Percentiles rank a stretch among this genome's conserved stretches.
These are phyloP conservation scores for Sarocladium brachiariae DNA, from an alignment of 2,329 filamentous ascomycete species.

Conservation along the genomic window DNA sequence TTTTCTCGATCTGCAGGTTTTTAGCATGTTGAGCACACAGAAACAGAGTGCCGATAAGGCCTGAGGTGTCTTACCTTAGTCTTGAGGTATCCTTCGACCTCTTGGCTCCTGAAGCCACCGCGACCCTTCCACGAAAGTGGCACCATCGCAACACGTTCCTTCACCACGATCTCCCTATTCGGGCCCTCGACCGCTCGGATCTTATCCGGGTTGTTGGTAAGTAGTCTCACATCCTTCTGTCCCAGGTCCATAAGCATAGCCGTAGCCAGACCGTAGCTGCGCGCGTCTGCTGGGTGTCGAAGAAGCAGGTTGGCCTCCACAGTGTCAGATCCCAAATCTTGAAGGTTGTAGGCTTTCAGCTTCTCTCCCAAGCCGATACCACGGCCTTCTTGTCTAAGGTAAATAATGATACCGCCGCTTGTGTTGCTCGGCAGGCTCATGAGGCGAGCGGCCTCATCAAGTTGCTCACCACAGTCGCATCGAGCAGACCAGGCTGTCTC, in stretches of 20 bases:
- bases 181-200: conserved; percentile 90
- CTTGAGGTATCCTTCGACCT: conserved; percentile 89
- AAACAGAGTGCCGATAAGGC: neutral
- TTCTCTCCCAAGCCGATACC: conserved; percentile 94
- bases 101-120: conserved; percentile 75
- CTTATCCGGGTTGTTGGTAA: conserved; percentile 98
- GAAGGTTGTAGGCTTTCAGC: conserved; percentile 94
- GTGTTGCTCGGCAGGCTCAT: conserved; percentile 67
- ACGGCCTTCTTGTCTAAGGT: conserved; percentile 89
- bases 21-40: conserved; percentile 15
- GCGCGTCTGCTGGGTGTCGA: conserved; percentile 86
- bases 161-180: conserved; percentile 78
- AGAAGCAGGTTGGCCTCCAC: conserved; percentile 91
- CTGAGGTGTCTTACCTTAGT: conserved; percentile 67
- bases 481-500: conserved; percentile 98
- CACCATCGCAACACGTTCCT: conserved; percentile 90
- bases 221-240: conserved; percentile 66
- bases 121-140: conserved; percentile 86
- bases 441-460: conserved; percentile 89
- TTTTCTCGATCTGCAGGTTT: conserved; percentile 65
- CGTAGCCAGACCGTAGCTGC: conserved; percentile 93
- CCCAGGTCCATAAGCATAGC: conserved; percentile 88
- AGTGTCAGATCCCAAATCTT: conserved; percentile 94
- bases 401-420: conserved; percentile 85
- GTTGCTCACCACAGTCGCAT: conserved; percentile 95